A percentile compares a stretch with the other conserved stretches of the same genome.
Evolutionary conservation across 768 basidiomycete genomes (phyloP).

Genomic region (Amanita phalloides): DNA sequence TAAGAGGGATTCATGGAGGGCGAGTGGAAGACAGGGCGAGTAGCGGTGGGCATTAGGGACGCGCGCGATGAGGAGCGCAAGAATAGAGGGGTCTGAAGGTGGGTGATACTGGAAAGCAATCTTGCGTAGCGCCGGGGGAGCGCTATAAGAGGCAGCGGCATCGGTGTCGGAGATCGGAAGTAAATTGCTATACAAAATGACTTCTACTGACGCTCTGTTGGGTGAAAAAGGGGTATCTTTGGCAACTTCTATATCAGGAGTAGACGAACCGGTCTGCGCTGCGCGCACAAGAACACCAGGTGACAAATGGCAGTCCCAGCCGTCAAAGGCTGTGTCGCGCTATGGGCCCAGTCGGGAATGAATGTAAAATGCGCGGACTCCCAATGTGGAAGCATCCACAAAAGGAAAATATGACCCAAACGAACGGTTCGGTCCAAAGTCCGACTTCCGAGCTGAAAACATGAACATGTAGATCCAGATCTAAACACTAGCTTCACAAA

Average conservation of each 20-base stretch:
- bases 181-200: slow-evolving; percentile 21
- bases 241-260: slow-evolving; percentile 5
- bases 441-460: slow-evolving; percentile 3
- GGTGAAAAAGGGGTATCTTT: slow-evolving; percentile 14
- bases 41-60: slow-evolving; percentile 30
- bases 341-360: neutral
- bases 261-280: slow-evolving; percentile 2
- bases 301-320: neutral
- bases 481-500: slow-evolving; percentile 12
- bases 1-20: slow-evolving; percentile 13
- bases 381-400: neutral
- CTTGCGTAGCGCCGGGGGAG: slow-evolving; percentile 15
- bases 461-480: neutral
- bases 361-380: neutral
- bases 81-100: slow-evolving; percentile 12
- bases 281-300: neutral
- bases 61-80: slow-evolving; percentile 25
- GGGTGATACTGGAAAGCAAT: slow-evolving; percentile 19
- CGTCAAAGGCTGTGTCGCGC: slow-evolving; percentile 2
- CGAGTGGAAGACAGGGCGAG: slow-evolving; percentile 21
- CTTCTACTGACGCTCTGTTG: slow-evolving; percentile 19
- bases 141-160: slow-evolving; percentile 29
- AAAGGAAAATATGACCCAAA: slow-evolving; percentile 11
- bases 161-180: slow-evolving; percentile 11
- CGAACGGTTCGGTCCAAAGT: slow-evolving; percentile 9